phyloP scores from a whole-genome alignment of 2,329 filamentous ascomycete species.

The Mycosphaerella sp. region DNA sequence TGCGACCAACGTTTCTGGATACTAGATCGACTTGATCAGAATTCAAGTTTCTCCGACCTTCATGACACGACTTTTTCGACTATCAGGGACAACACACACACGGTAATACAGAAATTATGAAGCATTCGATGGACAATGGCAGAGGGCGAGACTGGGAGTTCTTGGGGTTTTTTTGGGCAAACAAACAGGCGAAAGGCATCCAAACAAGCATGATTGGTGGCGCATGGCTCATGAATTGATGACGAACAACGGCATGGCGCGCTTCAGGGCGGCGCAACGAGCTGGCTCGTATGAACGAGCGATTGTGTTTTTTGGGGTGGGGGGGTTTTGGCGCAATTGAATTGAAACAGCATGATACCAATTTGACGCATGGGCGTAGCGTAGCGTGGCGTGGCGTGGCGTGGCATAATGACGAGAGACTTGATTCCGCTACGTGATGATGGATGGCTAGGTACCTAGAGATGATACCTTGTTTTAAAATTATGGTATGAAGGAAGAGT shows the following conservation, averaged over 20 bases:
- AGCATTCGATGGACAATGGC: too few relatives aligned
- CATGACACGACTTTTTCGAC: not conserved
- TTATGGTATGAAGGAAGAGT: too few relatives aligned
- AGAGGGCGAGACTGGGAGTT: not conserved
- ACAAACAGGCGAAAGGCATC: not conserved
- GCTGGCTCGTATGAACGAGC: slow-evolving; percentile 13
- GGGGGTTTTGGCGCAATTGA: too few relatives aligned
- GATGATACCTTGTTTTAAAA: too few relatives aligned
- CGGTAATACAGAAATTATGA: not conserved
- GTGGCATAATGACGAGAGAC: not conserved
- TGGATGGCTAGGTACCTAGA: too few relatives aligned
- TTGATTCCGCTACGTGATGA: not conserved
- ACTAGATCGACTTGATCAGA: slow-evolving; percentile 11
- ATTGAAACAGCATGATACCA: not conserved
- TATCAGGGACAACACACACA: not conserved
- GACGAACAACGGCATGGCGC: not conserved
- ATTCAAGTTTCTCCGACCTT: slow-evolving; percentile 2
- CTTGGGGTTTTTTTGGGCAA: too few relatives aligned
- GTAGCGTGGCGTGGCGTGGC: not conserved
- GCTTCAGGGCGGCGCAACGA: slow-evolving; percentile 2
- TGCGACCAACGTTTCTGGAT: slow-evolving; percentile 14
- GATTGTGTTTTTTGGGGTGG: slow-evolving; percentile 4
- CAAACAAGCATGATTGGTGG: not conserved
- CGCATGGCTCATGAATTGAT: not conserved
- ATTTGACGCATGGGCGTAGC: not conserved